Conservation (phyloP, 106 monocot species). For the Phalaenopsis aphrodite region DNA sequence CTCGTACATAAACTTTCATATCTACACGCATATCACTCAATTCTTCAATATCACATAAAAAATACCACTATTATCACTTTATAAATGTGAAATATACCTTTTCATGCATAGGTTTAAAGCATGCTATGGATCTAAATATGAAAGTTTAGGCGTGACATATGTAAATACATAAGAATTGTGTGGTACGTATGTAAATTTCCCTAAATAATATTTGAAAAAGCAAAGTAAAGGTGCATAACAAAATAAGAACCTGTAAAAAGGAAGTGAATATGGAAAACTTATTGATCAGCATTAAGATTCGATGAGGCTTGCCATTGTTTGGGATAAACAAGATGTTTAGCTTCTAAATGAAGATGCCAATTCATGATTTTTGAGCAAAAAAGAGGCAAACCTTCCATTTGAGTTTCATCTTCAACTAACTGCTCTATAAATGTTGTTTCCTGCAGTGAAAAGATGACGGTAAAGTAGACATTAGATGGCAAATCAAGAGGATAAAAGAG, state of each 20-base stretch:
- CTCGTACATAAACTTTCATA: too few relatives aligned
- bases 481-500: background rate
- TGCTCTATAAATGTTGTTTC: slow-evolving; percentile 95
- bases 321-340: slow-evolving; percentile 52
- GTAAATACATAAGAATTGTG: too few relatives aligned
- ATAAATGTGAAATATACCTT: too few relatives aligned
- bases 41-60: too few relatives aligned
- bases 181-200: background rate
- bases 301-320: slow-evolving; percentile 50
- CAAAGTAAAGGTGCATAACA: background rate
- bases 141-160: too few relatives aligned
- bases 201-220: background rate
- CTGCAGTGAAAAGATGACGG: slow-evolving; percentile 29
- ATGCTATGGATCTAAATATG: too few relatives aligned
- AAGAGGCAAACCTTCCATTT: slow-evolving; percentile 83
- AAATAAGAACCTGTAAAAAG: background rate
- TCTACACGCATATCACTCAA: too few relatives aligned
- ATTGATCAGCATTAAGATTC: slow-evolving; percentile 42
- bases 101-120: too few relatives aligned
- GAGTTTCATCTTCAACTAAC: slow-evolving; percentile 93
- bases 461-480: background rate
- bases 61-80: too few relatives aligned
- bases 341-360: slow-evolving; percentile 90
- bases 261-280: background rate
- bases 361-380: slow-evolving; percentile 78